Evolutionary conservation across 2,329 filamentous ascomycete genomes (phyloP).

Genomic region (Truncatella angustata): DNA sequence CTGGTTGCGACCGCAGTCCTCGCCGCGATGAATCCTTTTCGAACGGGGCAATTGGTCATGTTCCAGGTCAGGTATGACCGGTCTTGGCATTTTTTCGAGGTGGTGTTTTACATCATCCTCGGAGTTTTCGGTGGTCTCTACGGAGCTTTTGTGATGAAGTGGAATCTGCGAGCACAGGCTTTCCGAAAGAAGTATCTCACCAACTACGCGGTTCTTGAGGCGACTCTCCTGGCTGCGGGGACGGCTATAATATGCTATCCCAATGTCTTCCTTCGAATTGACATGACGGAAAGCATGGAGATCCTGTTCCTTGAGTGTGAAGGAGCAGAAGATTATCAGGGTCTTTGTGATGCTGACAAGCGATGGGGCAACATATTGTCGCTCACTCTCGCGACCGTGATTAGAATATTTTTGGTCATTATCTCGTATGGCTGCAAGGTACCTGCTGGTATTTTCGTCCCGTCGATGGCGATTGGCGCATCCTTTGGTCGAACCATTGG

Average conservation of each 20-base stretch:
- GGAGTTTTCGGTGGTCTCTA: slow-evolving; percentile 94
- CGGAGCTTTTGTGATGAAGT: slow-evolving; percentile 95
- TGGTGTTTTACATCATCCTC: slow-evolving; percentile 87
- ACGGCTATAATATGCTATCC: slow-evolving; percentile 96
- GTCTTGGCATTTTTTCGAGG: slow-evolving; percentile 96
- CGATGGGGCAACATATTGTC: slow-evolving; percentile 78
- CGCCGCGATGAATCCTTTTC: slow-evolving; percentile 94
- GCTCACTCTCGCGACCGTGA: slow-evolving; percentile 72
- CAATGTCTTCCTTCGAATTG: slow-evolving; percentile 90
- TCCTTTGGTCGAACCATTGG: slow-evolving; percentile 93
- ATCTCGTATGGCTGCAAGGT: slow-evolving; percentile 98
- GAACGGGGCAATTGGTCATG: slow-evolving; percentile 97
- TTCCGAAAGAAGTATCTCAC: slow-evolving; percentile 92
- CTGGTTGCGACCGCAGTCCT: slow-evolving; percentile 90
- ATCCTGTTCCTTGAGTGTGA: slow-evolving; percentile 94
- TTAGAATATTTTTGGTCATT: slow-evolving; percentile 83
- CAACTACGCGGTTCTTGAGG: slow-evolving; percentile 82
- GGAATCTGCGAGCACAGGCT: slow-evolving; percentile 86
- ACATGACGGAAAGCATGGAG: slow-evolving; percentile 99
- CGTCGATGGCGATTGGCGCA: slow-evolving; percentile 95
- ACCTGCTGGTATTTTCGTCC: slow-evolving; percentile 95
- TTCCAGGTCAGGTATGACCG: slow-evolving; percentile 96
- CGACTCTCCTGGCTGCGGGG: slow-evolving; percentile 74
- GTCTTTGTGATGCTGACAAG: slow-evolving; percentile 77
- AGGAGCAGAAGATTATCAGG: slow-evolving; percentile 82